phyloP scores from a whole-genome alignment of 495 filamentous ascomycete genomes.

The Neurospora sp. region DNA sequence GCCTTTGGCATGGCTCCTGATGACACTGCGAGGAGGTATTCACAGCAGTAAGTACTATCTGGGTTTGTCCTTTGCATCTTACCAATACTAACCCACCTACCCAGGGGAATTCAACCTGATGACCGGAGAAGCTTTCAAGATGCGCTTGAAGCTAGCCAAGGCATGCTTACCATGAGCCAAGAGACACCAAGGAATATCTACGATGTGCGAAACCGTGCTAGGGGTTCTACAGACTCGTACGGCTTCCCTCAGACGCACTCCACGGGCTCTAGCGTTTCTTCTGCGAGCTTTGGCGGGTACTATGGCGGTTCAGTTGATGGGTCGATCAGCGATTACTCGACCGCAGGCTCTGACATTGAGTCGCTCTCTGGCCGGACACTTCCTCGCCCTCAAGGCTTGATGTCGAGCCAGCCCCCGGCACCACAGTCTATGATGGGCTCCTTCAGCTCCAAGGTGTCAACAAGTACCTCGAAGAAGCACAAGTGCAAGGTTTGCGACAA shows the following conservation, averaged over 20 bases:
- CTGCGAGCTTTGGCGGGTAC: constrained; percentile 62
- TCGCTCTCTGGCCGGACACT: constrained; percentile 68
- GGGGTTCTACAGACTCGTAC: constrained; percentile 79
- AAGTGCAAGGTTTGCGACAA: constrained; percentile 99
- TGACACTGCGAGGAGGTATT: constrained; percentile 65
- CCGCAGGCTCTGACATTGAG: constrained; percentile 75
- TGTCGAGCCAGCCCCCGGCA: constrained; percentile 64
- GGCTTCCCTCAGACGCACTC: constrained; percentile 90
- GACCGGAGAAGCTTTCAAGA: constrained; percentile 61
- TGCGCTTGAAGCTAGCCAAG: constrained; percentile 71
- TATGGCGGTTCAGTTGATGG: constrained; percentile 78
- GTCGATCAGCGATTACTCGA: constrained; percentile 92
- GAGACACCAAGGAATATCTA: constrained; percentile 82
- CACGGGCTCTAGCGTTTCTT: constrained; percentile 89
- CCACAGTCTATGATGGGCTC: constrained; percentile 98
- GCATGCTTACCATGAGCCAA: constrained; percentile 94
- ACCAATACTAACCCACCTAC: neutral
- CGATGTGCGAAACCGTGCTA: constrained; percentile 43
- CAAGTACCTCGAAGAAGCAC: constrained; percentile 97
- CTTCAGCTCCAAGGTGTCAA: constrained; percentile 94
- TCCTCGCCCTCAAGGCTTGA: constrained; percentile 62
- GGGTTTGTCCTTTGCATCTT: constrained; percentile 32
- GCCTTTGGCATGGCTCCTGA: constrained; percentile 45
- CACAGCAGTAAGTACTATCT: constrained; percentile 80
- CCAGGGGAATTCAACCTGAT: constrained; percentile 49